These are phyloP conservation scores for Mycena crocata DNA, from an alignment of 768 basidiomycete genomes.

Conservation along the genomic window DNA sequence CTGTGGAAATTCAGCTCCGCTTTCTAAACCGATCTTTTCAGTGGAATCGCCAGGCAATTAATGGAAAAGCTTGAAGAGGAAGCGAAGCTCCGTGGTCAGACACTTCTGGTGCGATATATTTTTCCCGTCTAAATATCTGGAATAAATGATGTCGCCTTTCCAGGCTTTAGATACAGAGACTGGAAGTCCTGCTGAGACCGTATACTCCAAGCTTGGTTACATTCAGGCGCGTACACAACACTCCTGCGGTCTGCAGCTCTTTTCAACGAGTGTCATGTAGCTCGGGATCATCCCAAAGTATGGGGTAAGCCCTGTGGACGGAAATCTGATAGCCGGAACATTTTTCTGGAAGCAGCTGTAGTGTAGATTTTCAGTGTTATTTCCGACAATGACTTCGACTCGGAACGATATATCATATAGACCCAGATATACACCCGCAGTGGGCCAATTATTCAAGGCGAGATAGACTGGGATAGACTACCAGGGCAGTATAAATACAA, in stretches of 20 bases:
- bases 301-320: constrained; percentile 2
- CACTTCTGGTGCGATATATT: constrained; percentile 8
- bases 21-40: neutral
- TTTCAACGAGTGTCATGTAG: constrained; percentile 4
- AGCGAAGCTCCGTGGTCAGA: constrained; percentile 15
- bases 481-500: too few relatives aligned
- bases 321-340: constrained; percentile 12
- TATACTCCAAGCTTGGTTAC: constrained; percentile 27
- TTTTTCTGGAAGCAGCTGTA: constrained; percentile 30
- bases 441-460: too few relatives aligned
- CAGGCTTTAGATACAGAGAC: constrained; percentile 25
- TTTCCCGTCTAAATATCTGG: neutral
- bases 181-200: constrained; percentile 17
- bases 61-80: constrained; percentile 23
- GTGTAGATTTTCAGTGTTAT: too few relatives aligned
- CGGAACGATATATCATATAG: too few relatives aligned
- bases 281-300: constrained; percentile 27
- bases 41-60: constrained; percentile 15
- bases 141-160: too few relatives aligned
- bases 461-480: too few relatives aligned
- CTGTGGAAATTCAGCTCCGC: neutral
- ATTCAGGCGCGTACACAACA: neutral
- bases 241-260: neutral
- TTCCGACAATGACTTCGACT: too few relatives aligned
- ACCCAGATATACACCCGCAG: too few relatives aligned